A percentile compares a stretch with the other conserved stretches of the same genome.
phyloP scores from a whole-genome alignment of 2,329 filamentous ascomycete species.

The Pseudogymnoascus sp. region DNA sequence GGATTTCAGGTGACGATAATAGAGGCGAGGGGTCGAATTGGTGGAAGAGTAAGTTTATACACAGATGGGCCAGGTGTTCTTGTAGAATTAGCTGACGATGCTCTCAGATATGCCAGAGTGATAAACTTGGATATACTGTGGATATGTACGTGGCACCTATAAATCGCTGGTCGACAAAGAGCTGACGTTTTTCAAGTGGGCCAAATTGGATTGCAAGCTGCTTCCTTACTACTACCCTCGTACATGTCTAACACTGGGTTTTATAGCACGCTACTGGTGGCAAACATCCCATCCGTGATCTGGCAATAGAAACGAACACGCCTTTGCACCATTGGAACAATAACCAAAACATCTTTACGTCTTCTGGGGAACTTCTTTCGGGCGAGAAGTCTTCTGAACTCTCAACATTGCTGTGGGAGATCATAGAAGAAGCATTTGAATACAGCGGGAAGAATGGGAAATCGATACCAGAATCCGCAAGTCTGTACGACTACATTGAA shows the following conservation, averaged over 20 bases:
- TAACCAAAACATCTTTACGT: conserved; percentile 38
- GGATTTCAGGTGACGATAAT: conserved; percentile 51
- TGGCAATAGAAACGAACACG: conserved; percentile 43
- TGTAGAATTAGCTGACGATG: not conserved
- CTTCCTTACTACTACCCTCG: conserved; percentile 20
- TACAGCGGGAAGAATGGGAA: conserved; percentile 44
- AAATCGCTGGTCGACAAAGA: not conserved
- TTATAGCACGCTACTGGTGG: conserved; percentile 25
- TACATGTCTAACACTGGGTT: not conserved
- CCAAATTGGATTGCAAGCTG: conserved; percentile 53
- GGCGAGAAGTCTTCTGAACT: conserved; percentile 23
- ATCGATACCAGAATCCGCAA: conserved; percentile 39
- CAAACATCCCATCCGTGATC: conserved; percentile 42
- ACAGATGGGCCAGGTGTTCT: not conserved
- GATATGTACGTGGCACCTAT: conserved; percentile 23
- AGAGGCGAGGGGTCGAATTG: conserved; percentile 48
- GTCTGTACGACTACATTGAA: conserved; percentile 47
- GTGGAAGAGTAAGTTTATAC: conserved; percentile 40
- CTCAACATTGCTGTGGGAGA: conserved; percentile 42
- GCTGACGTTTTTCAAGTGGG: conserved; percentile 32
- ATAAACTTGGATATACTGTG: conserved; percentile 21
- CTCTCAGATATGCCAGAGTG: not conserved
- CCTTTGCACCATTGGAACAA: conserved; percentile 41
- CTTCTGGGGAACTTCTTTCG: conserved; percentile 34
- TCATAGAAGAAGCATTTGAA: conserved; percentile 46